Base-by-base conservation (phyloP, 805 yeast genomes). In the Tanozyma kutaoensis region DNA sequence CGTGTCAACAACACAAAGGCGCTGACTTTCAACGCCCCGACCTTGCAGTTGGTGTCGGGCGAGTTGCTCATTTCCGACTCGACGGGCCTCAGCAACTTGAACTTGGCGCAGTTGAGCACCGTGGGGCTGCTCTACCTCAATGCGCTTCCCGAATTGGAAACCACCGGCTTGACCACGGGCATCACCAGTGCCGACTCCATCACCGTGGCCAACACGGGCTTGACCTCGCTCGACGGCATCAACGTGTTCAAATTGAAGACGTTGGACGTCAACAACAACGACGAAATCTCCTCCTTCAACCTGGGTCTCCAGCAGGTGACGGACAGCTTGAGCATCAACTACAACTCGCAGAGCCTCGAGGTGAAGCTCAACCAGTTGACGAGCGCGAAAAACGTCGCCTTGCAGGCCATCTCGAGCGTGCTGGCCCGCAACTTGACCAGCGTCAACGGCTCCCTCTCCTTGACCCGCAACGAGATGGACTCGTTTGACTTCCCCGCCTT, bases 251-350 rank as follows among this genome's bases (percentile, higher is more conserved):
- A 54, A 48, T 48, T 62, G 50, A 46, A 57, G 48, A 51, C 49
- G 27, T 76, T 76, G 62, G 66, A 88, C 65, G 70, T 91, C 47
- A 86, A 85, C 85, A 91, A 91, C 78, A 91, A 91, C 74, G 62
- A 55, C 40, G 69, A 76, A 52, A 71, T 91, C 55, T 71, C 65
- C 42, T 55, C 81, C 33, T 69, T 79, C 43, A 69, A 77, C 50
- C 74, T 88, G 28, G 72, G 71, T 37, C 69, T 88, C 51, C 57
- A 73, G 55, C 58, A 78, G 33, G 91, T 85, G 37, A 69, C 88
- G 35, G 71, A 71, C 51, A 52, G 75, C 36, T 67, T 91, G 45
- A 72, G 76, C 45, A 74, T 91, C 50, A 73, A 95, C 38, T 79
- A 68, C 67, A 91, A 91, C 66, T 79, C 94, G 50, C 75, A 75